phyloP scores from a whole-genome alignment of 176 grass and related monocot genomes.

The Lolium perenne region DNA sequence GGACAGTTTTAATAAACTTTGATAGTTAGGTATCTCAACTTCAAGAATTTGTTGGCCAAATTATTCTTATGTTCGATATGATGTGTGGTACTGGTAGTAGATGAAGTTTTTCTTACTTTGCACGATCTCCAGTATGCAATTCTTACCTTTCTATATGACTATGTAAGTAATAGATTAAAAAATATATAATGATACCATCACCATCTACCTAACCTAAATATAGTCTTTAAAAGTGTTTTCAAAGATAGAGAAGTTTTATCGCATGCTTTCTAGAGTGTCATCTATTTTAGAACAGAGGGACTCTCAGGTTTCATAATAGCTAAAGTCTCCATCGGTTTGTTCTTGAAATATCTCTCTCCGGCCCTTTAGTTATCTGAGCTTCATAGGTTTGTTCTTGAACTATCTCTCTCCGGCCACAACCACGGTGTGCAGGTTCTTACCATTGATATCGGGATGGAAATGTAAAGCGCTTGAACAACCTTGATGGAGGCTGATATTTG shows the following conservation, averaged over 20 bases:
- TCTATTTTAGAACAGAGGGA: no score
- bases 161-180: not conserved
- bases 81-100: not conserved
- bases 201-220: no score
- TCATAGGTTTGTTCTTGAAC: not conserved
- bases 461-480: constrained; percentile 37
- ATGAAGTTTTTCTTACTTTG: not conserved
- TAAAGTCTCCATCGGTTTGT: not conserved
- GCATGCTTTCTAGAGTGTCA: no score
- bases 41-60: no score
- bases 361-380: not conserved
- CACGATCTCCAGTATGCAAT: not conserved
- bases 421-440: constrained; percentile 47
- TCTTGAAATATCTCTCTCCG: not conserved
- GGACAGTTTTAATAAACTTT: no score
- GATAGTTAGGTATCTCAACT: no score
- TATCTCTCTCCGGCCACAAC: not conserved
- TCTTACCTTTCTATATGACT: no score
- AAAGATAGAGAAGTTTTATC: no score
- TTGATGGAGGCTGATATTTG: constrained; percentile 8
- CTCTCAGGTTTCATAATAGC: no score
- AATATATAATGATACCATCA: no score
- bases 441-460: constrained; percentile 78
- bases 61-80: not conserved
- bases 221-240: no score